phyloP scores from a whole-genome alignment of 2,329 filamentous ascomycete genomes.

The Gremmenia infestans region DNA sequence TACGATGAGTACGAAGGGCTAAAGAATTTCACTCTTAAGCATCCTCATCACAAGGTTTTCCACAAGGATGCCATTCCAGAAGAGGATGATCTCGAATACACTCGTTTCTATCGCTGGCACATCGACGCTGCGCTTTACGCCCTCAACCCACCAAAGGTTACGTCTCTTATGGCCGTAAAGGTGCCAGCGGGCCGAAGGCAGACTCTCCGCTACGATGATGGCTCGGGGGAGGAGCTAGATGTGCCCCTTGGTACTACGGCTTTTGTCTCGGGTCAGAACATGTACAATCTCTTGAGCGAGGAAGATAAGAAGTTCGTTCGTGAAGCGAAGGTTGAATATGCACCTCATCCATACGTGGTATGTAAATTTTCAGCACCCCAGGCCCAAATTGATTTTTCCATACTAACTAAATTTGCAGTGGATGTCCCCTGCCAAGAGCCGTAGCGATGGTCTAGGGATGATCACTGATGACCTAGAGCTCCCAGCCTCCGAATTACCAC shows the following conservation, averaged over 20 bases:
- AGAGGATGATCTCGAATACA: conserved; percentile 52
- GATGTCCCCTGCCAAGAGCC: conserved; percentile 67
- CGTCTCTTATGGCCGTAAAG: conserved; percentile 66
- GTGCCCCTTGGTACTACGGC: conserved; percentile 73
- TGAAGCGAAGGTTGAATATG: conserved; percentile 66
- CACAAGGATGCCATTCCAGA: conserved; percentile 62
- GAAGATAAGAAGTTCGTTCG: conserved; percentile 64
- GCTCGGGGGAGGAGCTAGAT: conserved; percentile 56
- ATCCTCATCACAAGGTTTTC: conserved; percentile 75
- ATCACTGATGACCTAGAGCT: conserved; percentile 63
- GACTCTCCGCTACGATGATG: conserved; percentile 69
- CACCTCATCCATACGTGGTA: conserved; percentile 67
- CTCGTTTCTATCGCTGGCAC: conserved; percentile 71
- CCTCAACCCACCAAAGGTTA: conserved; percentile 68
- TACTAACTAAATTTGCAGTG: conserved; percentile 36
- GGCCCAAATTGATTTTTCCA: too few species aligned
- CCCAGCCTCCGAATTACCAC: conserved; percentile 52
- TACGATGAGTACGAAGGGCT: conserved; percentile 67
- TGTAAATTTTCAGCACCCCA: too few species aligned
- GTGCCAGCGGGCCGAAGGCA: conserved; percentile 64
- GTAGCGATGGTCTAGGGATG: conserved; percentile 66
- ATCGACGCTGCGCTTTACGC: conserved; percentile 75
- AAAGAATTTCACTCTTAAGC: conserved; percentile 60
- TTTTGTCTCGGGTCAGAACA: conserved; percentile 66
- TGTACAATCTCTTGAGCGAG: conserved; percentile 62